These are phyloP conservation scores for Albatrellus ellisii DNA, from an alignment of 768 basidiomycete genomes.

Conservation along the genomic window DNA sequence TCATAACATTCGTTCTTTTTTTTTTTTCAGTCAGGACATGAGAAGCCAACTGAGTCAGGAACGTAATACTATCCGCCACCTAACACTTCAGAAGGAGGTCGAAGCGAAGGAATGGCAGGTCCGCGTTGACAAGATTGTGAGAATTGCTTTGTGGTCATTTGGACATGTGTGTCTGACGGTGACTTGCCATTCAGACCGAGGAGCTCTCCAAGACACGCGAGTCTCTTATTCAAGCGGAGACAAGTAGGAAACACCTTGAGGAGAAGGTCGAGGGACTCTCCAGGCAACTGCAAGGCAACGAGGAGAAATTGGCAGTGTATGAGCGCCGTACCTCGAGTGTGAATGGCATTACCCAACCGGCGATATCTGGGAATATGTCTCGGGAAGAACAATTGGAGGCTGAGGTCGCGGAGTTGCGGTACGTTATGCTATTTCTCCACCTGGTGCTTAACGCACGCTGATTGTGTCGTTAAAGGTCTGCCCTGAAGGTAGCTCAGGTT, in stretches of 20 bases:
- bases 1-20: neutral
- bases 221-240: constrained; percentile 56
- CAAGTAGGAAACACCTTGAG: constrained; percentile 68
- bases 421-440: constrained; percentile 10
- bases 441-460: neutral
- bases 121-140: constrained; percentile 57
- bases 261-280: constrained; percentile 50
- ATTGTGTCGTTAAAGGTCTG: constrained; percentile 30
- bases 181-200: constrained; percentile 29
- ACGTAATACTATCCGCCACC: constrained; percentile 58
- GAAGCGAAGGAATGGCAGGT: constrained; percentile 64
- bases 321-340: constrained; percentile 42
- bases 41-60: constrained; percentile 58
- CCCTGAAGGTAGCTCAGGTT: constrained; percentile 65
- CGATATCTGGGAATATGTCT: constrained; percentile 32
- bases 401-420: constrained; percentile 82
- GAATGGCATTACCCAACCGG: constrained; percentile 19
- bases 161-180: constrained; percentile 9
- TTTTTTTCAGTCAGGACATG: constrained; percentile 52
- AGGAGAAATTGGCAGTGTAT: constrained; percentile 80
- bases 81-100: constrained; percentile 70
- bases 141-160: constrained; percentile 13
- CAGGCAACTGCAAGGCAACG: constrained; percentile 58
- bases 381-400: constrained; percentile 72
- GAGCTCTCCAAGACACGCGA: constrained; percentile 62